Evolutionary conservation across 352 stramenopile genomes (phyloP).

Genomic region (Phytopythium chamaehyphon): DNA sequence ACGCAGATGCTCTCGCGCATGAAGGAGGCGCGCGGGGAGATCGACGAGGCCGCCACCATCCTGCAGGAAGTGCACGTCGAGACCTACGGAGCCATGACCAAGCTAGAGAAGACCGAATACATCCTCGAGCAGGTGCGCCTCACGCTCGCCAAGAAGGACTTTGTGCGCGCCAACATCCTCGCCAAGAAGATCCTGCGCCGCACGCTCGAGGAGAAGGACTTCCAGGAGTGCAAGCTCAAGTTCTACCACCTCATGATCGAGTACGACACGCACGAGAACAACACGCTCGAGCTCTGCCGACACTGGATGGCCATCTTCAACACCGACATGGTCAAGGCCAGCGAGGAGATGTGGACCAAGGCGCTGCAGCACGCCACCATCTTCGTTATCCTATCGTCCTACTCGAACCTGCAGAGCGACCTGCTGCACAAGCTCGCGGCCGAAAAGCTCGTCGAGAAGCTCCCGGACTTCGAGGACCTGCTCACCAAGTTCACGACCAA

Average conservation of each 20-base stretch:
- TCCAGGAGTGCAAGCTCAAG: conserved; percentile 96
- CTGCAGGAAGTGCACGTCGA: conserved; percentile 98
- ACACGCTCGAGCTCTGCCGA: conserved; percentile 92
- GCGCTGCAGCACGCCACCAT: conserved; percentile 72
- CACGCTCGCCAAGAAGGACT: conserved; percentile 97
- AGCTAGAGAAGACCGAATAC: conserved; percentile 98
- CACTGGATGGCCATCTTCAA: conserved; percentile 86
- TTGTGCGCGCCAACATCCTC: conserved; percentile 94
- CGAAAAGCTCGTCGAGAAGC: conserved; percentile 64
- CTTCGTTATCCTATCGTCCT: conserved; percentile 71
- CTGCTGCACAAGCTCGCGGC: conserved; percentile 59
- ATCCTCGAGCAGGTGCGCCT: conserved; percentile 98
- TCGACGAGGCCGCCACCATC: conserved; percentile 91
- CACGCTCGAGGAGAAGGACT: conserved; percentile 91
- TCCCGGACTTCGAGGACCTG: conserved; percentile 54
- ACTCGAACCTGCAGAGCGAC: conserved; percentile 80
- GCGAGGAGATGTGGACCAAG: conserved; percentile 66
- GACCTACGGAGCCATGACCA: conserved; percentile 98
- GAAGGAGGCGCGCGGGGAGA: conserved; percentile 91
- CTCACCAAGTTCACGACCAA: conserved; percentile 93
- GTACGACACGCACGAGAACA: conserved; percentile 95
- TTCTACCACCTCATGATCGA: conserved; percentile 96
- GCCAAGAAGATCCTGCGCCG: conserved; percentile 96
- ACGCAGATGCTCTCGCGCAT: conserved; percentile 91
- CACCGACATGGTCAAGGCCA: conserved; percentile 62